Evolutionary conservation across 257 asterid species (phyloP).

Genomic region (Solanum ossicruentum): DNA sequence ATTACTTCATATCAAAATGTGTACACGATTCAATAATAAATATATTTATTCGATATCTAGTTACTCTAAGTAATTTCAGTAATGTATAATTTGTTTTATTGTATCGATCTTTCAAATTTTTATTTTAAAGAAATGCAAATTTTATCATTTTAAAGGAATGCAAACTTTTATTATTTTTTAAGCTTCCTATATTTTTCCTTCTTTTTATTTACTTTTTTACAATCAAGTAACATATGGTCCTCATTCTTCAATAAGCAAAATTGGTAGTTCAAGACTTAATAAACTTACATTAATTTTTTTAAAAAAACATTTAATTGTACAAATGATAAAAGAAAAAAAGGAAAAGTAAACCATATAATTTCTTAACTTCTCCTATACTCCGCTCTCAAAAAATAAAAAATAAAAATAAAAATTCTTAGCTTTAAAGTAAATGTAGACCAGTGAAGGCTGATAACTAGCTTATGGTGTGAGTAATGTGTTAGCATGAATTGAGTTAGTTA

Average conservation of each 20-base stretch:
- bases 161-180: neutral
- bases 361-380: neutral
- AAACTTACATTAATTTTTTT: neutral
- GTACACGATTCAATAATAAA: too few relatives aligned
- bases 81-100: too few relatives aligned
- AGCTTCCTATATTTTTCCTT: neutral
- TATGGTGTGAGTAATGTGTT: too few relatives aligned
- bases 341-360: neutral
- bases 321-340: neutral
- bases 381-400: neutral
- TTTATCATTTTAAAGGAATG: neutral
- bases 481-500: too few relatives aligned
- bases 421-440: neutral
- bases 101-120: neutral
- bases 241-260: neutral
- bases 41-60: too few relatives aligned
- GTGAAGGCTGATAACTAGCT: too few relatives aligned
- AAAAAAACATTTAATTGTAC: too few relatives aligned
- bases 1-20: too few relatives aligned
- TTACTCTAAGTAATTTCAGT: too few relatives aligned
- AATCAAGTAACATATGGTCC: neutral
- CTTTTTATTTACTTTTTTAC: neutral
- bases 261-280: neutral
- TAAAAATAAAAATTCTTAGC: neutral
- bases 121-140: neutral